A percentile compares a stretch with the other conserved stretches of the same genome.
Conservation (phyloP, 306 rosid genomes). For the Pterocarpus macrocarpus region DNA sequence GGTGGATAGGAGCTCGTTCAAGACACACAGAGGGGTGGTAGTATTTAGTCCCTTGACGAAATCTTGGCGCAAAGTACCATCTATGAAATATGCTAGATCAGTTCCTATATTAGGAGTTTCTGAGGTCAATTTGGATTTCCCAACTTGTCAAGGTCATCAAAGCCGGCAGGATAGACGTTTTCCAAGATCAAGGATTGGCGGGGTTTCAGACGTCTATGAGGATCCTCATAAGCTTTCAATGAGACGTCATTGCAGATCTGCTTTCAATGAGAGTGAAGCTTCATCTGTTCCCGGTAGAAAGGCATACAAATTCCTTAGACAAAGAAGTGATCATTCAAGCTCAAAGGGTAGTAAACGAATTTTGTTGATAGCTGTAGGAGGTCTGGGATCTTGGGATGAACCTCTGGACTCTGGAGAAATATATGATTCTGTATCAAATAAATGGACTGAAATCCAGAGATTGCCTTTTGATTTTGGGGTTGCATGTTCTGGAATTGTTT, state of each 20-base stretch:
- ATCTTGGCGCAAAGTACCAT: constrained; percentile 90
- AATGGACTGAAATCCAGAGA: constrained; percentile 91
- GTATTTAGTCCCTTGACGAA: constrained; percentile 86
- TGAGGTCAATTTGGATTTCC: constrained; percentile 76
- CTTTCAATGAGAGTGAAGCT: constrained; percentile 68
- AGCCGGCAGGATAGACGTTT: constrained; percentile 83
- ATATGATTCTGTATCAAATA: constrained; percentile 82
- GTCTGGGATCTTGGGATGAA: constrained; percentile 97
- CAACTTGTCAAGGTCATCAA: constrained; percentile 69
- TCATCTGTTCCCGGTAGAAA: constrained; percentile 65
- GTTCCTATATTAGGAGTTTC: constrained; percentile 83
- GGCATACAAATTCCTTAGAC: constrained; percentile 75
- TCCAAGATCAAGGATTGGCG: constrained; percentile 77
- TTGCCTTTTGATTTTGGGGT: constrained; percentile 82
- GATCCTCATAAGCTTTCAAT: constrained; percentile 96
- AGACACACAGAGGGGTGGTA: constrained; percentile 92
- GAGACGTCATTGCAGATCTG: constrained; percentile 77
- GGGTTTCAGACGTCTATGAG: constrained; percentile 93
- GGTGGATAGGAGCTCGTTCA: constrained; percentile 91
- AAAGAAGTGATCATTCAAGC: constrained; percentile 72
- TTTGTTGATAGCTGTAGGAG: constrained; percentile 89
- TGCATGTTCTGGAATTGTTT: constrained; percentile 86
- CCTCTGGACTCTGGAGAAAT: constrained; percentile 96
- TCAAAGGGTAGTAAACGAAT: constrained; percentile 71
- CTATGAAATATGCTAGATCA: constrained; percentile 93